Base-by-base conservation (phyloP, 306 rosid species). In the Quercus cerris region DNA sequence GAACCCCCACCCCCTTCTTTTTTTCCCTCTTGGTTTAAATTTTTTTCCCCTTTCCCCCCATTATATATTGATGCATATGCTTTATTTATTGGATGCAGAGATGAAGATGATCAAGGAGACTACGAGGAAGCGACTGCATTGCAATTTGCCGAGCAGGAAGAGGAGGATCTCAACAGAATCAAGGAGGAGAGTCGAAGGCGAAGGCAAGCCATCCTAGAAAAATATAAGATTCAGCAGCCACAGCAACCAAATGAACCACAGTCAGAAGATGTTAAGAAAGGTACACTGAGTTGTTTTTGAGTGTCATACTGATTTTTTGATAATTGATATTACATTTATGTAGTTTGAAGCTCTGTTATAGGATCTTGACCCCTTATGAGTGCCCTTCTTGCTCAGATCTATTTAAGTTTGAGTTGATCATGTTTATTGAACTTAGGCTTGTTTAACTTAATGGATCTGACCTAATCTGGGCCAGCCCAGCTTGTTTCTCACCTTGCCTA, bases 141-240 rank as follows among this genome's bases (percentile, higher is more conserved):
- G 77, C 91, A 81, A 75, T 75, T 85, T 74, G 93, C 87, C 55
- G 98, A 93, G 35, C 92, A 95, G 84, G 99, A 96, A 84, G 98
- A 95, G 82, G 98, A 96, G 56, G 94, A 96, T 83, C 90, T 93
- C 52, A 85, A 88, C 84, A 89, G 97, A 85, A 93, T 96, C 79
- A 96, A 91, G 84, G 99, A 93, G 90, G 98, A 93, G 87, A 93
- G 98, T 85, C 87, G 90, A 76, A 93, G 92, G 78, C 83, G 97
- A 85, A 91, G 91, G 77, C 94, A 87, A 73, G 99, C 97, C 28
- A 96, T 96, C 84, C 84, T 96, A 84, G 98, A 91, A 81, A 96
- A 96, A 88, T 90, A 93, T 79, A 93, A 86, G 83, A 89, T 74
- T 75, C 87, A 83, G 92, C 84, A 69, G 61, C 58, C 52, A 44